phyloP scores from a whole-genome alignment of 1,284 basidiomycete genomes.

The Heterobasidion irregulare region DNA sequence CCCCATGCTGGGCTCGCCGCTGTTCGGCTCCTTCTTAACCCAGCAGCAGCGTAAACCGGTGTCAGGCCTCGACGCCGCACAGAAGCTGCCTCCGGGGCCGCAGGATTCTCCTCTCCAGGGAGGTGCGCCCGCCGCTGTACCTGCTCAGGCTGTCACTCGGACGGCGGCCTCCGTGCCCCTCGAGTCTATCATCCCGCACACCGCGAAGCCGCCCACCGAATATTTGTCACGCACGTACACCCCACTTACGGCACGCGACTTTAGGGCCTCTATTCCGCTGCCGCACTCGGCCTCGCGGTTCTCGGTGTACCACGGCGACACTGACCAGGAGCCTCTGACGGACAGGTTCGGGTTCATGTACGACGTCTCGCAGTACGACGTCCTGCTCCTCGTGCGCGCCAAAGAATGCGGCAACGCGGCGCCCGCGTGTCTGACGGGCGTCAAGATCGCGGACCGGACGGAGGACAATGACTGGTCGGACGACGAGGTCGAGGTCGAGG shows the following conservation, averaged over 20 bases:
- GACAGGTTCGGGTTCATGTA: constrained; percentile 96
- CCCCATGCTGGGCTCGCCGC: constrained; percentile 31
- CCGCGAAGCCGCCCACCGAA: constrained; percentile 80
- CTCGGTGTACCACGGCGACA: constrained; percentile 42
- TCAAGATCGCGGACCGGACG: constrained; percentile 77
- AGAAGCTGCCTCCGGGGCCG: constrained; percentile 12
- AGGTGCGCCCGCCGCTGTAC: background rate
- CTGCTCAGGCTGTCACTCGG: constrained; percentile 5
- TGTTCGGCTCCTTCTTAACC: constrained; percentile 50
- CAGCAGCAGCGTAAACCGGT: constrained; percentile 39
- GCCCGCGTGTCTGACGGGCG: constrained; percentile 79
- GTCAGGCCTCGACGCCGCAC: constrained; percentile 17
- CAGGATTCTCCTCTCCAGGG: background rate
- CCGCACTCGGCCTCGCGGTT: constrained; percentile 49
- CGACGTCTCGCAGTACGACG: constrained; percentile 74
- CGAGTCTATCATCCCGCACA: constrained; percentile 83
- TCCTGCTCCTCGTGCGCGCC: constrained; percentile 68
- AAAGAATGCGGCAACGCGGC: constrained; percentile 68
- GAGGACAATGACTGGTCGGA: constrained; percentile 71
- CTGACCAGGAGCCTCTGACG: constrained; percentile 63
- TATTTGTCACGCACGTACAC: constrained; percentile 70
- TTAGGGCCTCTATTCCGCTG: constrained; percentile 56
- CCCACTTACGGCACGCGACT: constrained; percentile 58
- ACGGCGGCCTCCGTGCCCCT: constrained; percentile 64
- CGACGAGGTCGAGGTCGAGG: constrained; percentile 33